Evolutionary conservation across 1,139 yeast species (phyloP), one percentile per base, ranked within the genome.

Genomic region (Blastobotrys ciferrii): DNA sequence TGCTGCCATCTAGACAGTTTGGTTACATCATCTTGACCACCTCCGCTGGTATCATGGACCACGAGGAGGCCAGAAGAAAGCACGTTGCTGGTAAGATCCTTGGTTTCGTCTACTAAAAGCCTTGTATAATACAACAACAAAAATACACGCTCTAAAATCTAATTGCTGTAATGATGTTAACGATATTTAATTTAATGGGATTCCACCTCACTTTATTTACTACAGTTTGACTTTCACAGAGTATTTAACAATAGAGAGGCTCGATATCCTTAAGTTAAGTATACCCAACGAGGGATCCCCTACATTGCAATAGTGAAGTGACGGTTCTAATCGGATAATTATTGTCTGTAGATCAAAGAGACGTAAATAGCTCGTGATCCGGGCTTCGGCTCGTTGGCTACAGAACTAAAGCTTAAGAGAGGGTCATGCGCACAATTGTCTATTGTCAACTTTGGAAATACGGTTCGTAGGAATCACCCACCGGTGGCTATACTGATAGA

Each of bases 11-110:
- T 60, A 88, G 98, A 85, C 98, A 91, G 77, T 91, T 91, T 69
- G 98, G 98, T 78, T 89, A 78, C 78, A 91, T 91, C 69, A 86
- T 91, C 73, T 82, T 91, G 71, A 91, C 98, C 74, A 92, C 98
- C 65, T 92, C 98, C 67, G 96, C 98, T 67, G 98, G 98, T 77
- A 92, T 92, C 67, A 89, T 92, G 96, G 98, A 92, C 81, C 98
- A 92, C 79, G 98, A 92, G 80, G 98, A 92, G 80, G 98, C 98
- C 66, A 89, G 97, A 84, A 87, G 98, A 84, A 92, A 92, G 87
- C 98, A 92, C 76, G 98, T 91, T 66, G 88, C 97, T 65, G 98
- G 98, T 75, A 91, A 91, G 79, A 84, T 91, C 70, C 82, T 91
- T 70, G 98, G 98, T 69, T 91, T 87, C 75, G 96, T 91, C 60